Base-by-base conservation (phyloP, 2,329 filamentous ascomycete genomes). In the Colletotrichum truncatum region DNA sequence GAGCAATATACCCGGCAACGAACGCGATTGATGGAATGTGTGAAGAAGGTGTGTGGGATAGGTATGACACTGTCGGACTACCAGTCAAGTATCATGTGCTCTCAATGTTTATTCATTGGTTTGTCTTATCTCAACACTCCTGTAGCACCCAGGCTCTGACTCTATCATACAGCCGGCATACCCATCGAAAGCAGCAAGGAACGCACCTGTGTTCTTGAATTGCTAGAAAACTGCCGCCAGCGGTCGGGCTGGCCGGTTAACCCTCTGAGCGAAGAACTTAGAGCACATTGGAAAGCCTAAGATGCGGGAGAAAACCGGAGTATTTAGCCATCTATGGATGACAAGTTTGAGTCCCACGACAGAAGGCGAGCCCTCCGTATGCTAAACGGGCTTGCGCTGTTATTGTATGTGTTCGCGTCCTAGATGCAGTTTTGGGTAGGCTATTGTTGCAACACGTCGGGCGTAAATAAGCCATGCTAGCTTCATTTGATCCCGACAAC, bases 91-190 rank as follows among this genome's bases (percentile, higher is more conserved):
- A 63, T 70, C 52, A 61, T 72, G 61, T 71, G 64, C 34, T 72
- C 70, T 16, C 72, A 76, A 26, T 69, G 67, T 23, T 43, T 70
- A 12, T 71, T 66, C 18, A 70, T 71, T 12, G 69, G 68, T 69
- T 51, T 10, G 68, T 45, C 3, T 25, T 11, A 10, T 12, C 4
- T 10, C 11, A 9, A 9, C 5, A 12, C 16, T 11, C 4, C 6
- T 5, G 16, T 4, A 1, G 12, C 7, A n/a, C 23, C 4, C 3
- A n/a, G 5, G 2, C 21, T 23, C 59, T 63, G 7, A 54, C 11
- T 16, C 3, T 18, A n/a, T n/a, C n/a, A n/a, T 21, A 7, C 38
- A 66, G 63, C 64, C 3, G 64, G 64, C 3, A 58, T 66, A 16
- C 52, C 64, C 3, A 46, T 66, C 1, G 64, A 66, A 30, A 39